Evolutionary conservation across 164 flowering plant genomes (phyloP), one percentile per base, ranked within the genome.

Genomic region (Buxus sempervirens): DNA sequence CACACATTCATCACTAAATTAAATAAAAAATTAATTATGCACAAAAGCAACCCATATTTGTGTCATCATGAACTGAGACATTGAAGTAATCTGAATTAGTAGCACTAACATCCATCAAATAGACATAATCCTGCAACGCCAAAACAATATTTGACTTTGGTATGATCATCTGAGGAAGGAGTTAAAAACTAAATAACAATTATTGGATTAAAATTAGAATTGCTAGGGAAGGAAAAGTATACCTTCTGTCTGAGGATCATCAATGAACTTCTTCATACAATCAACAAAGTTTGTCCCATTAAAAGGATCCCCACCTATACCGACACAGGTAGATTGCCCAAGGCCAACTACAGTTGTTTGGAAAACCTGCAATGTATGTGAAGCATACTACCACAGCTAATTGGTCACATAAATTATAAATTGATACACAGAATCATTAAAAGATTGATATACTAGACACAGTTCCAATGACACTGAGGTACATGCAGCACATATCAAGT

Each of bases 201-300:
- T 15, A 59, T 49, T 55, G 19, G 10, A 54, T 10, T 8, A 55
- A 61, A 20, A 24, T 58, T 38, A 41, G 23, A 15, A 22, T 62
- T 22, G 24, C n/a, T 49, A 10, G n/a, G n/a, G n/a, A n/a, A 9
- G 5, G 27, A 78, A 38, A 9, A 53, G 51, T 25, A 54, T 70
- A 95, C 98, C 98, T 95, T 95, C 98, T 68, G 98, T 95, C 78
- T 95, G 98, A 71, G 98, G 97, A 80, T 95, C 98, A 1, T 63
- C 84, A 57, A 95, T 80, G 79, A 95, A 95, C 75, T 88, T 95
- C 71, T 80, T 72, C 61, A 95, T 27, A 81, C 98, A 95, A 74
- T 95, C 96, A 63, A 95, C 97, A 83, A 95, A 95, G 73, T 95
- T 95, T 63, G 98, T 92, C 19, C 97, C 98, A 75, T 95, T 95